Percentiles rank a stretch among this genome's conserved stretches.
These are phyloP conservation scores for Fusarium buharicum DNA, from an alignment of 2,329 filamentous ascomycete genomes.

Conservation along the genomic window DNA sequence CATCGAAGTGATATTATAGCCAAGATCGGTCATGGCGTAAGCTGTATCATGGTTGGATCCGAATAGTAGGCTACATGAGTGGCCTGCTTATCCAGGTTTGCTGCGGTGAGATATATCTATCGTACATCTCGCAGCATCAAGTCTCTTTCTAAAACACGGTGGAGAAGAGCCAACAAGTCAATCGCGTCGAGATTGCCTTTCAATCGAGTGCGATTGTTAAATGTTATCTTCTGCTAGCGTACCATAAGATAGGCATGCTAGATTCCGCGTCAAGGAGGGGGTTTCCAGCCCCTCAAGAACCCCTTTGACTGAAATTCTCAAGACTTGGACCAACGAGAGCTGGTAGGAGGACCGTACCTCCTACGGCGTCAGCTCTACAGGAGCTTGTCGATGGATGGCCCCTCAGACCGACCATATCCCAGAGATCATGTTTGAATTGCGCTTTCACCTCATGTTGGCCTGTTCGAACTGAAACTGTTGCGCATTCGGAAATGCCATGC, in stretches of 20 bases:
- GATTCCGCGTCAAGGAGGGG: background rate
- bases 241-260: conserved; percentile 5
- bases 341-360: conserved; percentile 8
- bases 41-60: background rate
- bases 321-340: conserved; percentile 25
- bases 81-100: conserved; percentile 23
- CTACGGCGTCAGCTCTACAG: conserved; percentile 23
- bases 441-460: conserved; percentile 60
- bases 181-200: conserved; percentile 38
- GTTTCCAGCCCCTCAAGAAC: conserved; percentile 17
- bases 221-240: conserved; percentile 29
- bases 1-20: conserved; percentile 10
- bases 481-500: conserved; percentile 87
- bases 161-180: conserved; percentile 35
- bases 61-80: conserved; percentile 2
- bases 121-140: conserved; percentile 30
- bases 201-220: conserved; percentile 40
- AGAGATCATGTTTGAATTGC: conserved; percentile 12
- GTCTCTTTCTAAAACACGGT: conserved; percentile 2
- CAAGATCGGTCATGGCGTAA: background rate
- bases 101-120: conserved; percentile 44
- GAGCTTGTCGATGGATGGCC: conserved; percentile 22
- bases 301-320: conserved; percentile 16
- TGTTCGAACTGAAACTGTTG: conserved; percentile 82
- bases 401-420: conserved; percentile 18